These are phyloP conservation scores for Betula pendula DNA, from an alignment of 306 rosid genomes.

Conservation along the genomic window DNA sequence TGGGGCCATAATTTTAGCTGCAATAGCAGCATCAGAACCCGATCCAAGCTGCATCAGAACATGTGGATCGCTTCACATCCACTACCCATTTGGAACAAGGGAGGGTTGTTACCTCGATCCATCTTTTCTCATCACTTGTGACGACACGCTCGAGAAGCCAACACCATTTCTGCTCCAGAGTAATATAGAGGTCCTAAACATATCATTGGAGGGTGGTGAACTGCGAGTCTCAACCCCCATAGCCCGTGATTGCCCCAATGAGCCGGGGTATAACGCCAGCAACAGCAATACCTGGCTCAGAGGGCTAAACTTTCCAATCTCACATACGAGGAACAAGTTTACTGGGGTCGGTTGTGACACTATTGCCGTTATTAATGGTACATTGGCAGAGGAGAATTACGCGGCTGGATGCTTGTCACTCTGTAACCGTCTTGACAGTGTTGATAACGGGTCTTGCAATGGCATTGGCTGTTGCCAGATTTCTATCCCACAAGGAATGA, in stretches of 20 bases:
- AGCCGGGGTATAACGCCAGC: neutral
- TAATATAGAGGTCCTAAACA: neutral
- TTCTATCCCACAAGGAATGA: neutral
- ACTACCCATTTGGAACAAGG: slow-evolving; percentile 28
- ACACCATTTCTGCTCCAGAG: neutral
- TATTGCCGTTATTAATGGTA: accelerated
- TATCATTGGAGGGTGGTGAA: slow-evolving; percentile 25
- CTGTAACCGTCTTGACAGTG: neutral
- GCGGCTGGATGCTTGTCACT: neutral
- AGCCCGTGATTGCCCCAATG: neutral
- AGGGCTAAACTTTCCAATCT: neutral
- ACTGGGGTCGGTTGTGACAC: slow-evolving; percentile 14
- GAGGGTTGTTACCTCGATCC: neutral
- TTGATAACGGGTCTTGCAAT: neutral
- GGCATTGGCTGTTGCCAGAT: slow-evolving; percentile 31
- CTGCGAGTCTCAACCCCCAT: slow-evolving; percentile 4
- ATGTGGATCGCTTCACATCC: slow-evolving; percentile 30
- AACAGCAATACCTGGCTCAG: neutral
- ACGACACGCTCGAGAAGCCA: no score
- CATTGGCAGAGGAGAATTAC: neutral
- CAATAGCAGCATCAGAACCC: neutral
- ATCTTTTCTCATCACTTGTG: slow-evolving; percentile 18
- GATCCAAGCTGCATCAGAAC: slow-evolving; percentile 7
- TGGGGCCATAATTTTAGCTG: neutral
- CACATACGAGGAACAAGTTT: slow-evolving; percentile 10